phyloP scores from a whole-genome alignment of 345 rosid species.

The Sisymbrium altissimum region DNA sequence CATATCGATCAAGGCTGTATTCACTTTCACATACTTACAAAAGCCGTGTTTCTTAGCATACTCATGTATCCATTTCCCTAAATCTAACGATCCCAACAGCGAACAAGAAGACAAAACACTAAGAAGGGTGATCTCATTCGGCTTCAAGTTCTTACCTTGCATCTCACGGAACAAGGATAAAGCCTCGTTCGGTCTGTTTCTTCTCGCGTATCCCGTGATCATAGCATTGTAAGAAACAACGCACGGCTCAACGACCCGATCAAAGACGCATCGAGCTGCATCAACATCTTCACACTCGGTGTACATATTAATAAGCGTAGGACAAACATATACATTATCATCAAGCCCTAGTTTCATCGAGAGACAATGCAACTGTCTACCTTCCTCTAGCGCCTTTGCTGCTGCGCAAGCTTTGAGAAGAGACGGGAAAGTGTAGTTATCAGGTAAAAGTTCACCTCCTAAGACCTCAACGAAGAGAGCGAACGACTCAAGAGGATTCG shows the following conservation, averaged over 20 bases:
- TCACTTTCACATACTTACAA: constrained; percentile 57
- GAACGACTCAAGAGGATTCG: constrained; percentile 40
- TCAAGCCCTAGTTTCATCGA: constrained; percentile 52
- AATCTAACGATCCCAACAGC: constrained; percentile 70
- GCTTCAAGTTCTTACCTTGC: constrained; percentile 55
- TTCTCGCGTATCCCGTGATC: constrained; percentile 60
- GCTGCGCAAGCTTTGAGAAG: constrained; percentile 58
- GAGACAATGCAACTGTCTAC: constrained; percentile 55
- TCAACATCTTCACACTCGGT: constrained; percentile 61
- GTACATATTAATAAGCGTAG: constrained; percentile 72
- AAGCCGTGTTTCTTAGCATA: constrained; percentile 52
- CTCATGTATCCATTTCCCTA: constrained; percentile 86
- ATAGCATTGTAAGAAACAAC: constrained; percentile 77
- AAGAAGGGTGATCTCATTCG: constrained; percentile 68
- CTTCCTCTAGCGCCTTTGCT: constrained; percentile 52
- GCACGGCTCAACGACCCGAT: constrained; percentile 53
- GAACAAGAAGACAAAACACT: constrained; percentile 83
- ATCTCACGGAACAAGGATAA: constrained; percentile 66
- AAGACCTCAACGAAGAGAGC: constrained; percentile 47
- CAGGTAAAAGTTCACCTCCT: constrained; percentile 44
- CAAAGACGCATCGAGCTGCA: constrained; percentile 56
- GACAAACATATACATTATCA: constrained; percentile 50
- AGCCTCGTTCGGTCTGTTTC: constrained; percentile 69
- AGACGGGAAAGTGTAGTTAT: constrained; percentile 65
- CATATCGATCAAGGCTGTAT: constrained; percentile 84